A percentile compares a stretch with the other conserved stretches of the same genome.
phyloP scores from a whole-genome alignment of 2,329 filamentous ascomycete genomes.

The Berkeleyomyces basicola region DNA sequence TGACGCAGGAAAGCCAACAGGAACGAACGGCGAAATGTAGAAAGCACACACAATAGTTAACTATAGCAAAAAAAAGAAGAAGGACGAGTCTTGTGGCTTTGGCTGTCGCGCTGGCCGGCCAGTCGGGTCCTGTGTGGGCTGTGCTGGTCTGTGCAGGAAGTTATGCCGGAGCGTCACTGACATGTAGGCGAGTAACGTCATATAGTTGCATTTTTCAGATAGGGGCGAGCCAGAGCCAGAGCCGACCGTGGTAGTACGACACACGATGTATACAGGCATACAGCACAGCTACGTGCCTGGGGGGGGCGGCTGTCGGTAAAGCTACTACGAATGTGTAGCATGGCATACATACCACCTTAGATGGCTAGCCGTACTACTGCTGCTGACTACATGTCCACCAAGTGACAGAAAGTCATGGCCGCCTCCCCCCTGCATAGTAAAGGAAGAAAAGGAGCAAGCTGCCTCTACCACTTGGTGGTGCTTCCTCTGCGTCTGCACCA shows the following conservation, averaged over 20 bases:
- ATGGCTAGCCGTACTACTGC: neutral
- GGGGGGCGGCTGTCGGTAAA: neutral
- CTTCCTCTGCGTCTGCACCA: neutral
- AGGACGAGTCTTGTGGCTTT: neutral
- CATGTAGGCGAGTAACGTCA: neutral
- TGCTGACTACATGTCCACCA: neutral
- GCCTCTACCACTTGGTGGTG: neutral
- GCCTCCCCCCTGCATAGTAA: neutral
- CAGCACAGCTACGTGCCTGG: too few species aligned
- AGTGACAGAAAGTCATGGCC: neutral
- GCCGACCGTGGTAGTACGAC: too few species aligned
- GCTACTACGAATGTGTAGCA: too few species aligned
- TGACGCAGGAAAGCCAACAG: too few species aligned
- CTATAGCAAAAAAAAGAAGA: too few species aligned
- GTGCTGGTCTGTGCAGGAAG: neutral
- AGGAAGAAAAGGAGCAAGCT: neutral
- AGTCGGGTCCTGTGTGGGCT: neutral
- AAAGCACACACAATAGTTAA: too few species aligned
- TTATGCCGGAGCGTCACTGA: neutral
- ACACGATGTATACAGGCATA: too few species aligned
- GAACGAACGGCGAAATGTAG: too few species aligned
- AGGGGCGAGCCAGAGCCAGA: neutral
- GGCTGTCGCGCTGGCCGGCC: neutral
- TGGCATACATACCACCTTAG: neutral
- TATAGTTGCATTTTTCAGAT: neutral